Conservation (phyloP, 257 asterid species). For the Paraleonurus japonicus region DNA sequence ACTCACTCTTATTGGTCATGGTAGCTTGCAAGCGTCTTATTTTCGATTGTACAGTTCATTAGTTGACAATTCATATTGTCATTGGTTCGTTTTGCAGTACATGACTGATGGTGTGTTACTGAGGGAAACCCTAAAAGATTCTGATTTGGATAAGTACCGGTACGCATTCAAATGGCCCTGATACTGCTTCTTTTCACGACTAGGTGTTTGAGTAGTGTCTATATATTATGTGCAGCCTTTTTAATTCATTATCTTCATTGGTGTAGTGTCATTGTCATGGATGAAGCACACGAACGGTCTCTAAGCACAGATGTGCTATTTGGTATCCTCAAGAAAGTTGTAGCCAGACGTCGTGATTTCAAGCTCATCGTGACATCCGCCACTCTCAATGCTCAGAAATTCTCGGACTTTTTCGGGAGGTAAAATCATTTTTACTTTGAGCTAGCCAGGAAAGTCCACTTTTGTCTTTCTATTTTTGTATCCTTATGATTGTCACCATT, state of each 20-base stretch:
- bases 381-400: constrained; percentile 86
- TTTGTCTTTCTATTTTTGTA: background rate
- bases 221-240: background rate
- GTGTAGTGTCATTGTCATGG: constrained; percentile 84
- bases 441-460: background rate
- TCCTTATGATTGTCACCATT: constrained; percentile 14
- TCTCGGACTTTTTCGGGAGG: constrained; percentile 95
- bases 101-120: constrained; percentile 99
- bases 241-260: constrained; percentile 15
- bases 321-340: constrained; percentile 95
- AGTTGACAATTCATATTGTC: background rate
- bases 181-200: background rate
- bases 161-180: constrained; percentile 30
- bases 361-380: constrained; percentile 98
- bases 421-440: constrained; percentile 25
- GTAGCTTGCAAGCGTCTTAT: background rate
- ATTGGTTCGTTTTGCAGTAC: constrained; percentile 51
- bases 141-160: constrained; percentile 95
- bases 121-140: constrained; percentile 90
- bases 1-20: background rate
- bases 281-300: constrained; percentile 98
- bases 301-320: constrained; percentile 85
- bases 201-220: constrained; percentile 3
- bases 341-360: constrained; percentile 93
- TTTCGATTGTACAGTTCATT: background rate